These are phyloP conservation scores for Chaetomium tenue DNA, from an alignment of 495 filamentous ascomycete genomes.

Conservation along the genomic window DNA sequence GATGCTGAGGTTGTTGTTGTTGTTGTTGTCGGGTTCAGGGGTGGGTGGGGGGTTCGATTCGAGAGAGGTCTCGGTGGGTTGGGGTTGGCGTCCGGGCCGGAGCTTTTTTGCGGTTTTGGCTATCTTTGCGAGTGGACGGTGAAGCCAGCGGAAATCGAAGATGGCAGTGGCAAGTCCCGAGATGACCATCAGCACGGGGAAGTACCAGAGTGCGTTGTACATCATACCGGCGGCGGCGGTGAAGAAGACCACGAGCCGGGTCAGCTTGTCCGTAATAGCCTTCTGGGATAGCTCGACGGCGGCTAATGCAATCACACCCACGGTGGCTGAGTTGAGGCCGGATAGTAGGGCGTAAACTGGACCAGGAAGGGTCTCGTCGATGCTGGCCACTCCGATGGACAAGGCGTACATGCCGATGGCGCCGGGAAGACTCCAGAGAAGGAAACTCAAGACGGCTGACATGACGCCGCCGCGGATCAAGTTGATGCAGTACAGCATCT, in stretches of 20 bases:
- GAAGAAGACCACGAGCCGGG: slow-evolving; percentile 67
- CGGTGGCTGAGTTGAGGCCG: slow-evolving; percentile 73
- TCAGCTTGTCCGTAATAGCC: slow-evolving; percentile 70
- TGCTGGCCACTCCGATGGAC: slow-evolving; percentile 62
- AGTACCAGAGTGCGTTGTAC: slow-evolving; percentile 82
- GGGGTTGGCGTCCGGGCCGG: neutral
- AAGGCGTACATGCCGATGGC: slow-evolving; percentile 75
- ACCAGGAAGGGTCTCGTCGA: slow-evolving; percentile 58
- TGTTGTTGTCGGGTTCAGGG: neutral
- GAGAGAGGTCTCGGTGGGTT: slow-evolving; percentile 8
- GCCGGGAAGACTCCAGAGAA: slow-evolving; percentile 75
- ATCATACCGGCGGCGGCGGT: slow-evolving; percentile 66
- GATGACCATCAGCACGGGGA: slow-evolving; percentile 65
- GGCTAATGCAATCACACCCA: slow-evolving; percentile 76
- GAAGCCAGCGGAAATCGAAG: slow-evolving; percentile 61
- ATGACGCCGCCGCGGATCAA: slow-evolving; percentile 63
- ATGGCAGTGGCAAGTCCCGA: slow-evolving; percentile 56
- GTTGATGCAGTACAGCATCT: slow-evolving; percentile 75
- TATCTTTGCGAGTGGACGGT: slow-evolving; percentile 26
- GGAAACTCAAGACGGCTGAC: slow-evolving; percentile 61
- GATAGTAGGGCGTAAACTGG: slow-evolving; percentile 74
- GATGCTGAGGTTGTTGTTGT: neutral
- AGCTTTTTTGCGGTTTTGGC: neutral
- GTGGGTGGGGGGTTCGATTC: neutral
- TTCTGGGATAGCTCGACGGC: slow-evolving; percentile 72